Conservation (phyloP, 148 eudicot species). For the Rhododendron griersonianum region DNA sequence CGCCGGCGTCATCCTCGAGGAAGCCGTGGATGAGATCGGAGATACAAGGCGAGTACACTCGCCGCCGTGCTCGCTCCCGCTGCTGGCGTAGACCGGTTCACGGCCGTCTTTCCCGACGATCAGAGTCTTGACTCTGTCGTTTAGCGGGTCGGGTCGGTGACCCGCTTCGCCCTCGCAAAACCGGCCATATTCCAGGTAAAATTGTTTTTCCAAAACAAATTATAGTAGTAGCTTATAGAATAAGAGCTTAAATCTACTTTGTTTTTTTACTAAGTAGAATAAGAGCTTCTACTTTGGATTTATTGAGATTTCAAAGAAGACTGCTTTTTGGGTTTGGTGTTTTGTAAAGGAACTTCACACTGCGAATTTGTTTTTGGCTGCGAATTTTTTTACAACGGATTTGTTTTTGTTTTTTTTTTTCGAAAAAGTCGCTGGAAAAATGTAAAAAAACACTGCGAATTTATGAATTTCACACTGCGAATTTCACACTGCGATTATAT, state of each 20-base stretch:
- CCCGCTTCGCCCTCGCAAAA: conserved; percentile 33
- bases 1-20: conserved; percentile 22
- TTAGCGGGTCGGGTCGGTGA: conserved; percentile 49
- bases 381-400: no score
- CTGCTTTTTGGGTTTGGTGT: no score
- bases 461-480: no score
- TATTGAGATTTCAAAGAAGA: background rate
- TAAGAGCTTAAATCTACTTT: no score
- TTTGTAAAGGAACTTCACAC: no score
- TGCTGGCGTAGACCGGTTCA: conserved; percentile 33
- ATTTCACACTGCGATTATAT: no score
- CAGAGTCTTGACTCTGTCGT: conserved; percentile 42
- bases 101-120: conserved; percentile 31
- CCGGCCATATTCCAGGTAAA: conserved; percentile 24
- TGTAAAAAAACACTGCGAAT: no score
- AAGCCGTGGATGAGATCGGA: conserved; percentile 55
- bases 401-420: no score
- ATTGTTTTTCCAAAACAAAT: background rate
- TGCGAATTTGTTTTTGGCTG: no score
- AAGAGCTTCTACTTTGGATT: background rate
- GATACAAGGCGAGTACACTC: conserved; percentile 29
- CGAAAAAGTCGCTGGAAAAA: no score
- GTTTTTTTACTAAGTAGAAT: background rate
- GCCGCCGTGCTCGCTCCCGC: conserved; percentile 69
- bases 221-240: no score